Conservation (phyloP, 2,329 filamentous ascomycete species). For the Fusarium buharicum region DNA sequence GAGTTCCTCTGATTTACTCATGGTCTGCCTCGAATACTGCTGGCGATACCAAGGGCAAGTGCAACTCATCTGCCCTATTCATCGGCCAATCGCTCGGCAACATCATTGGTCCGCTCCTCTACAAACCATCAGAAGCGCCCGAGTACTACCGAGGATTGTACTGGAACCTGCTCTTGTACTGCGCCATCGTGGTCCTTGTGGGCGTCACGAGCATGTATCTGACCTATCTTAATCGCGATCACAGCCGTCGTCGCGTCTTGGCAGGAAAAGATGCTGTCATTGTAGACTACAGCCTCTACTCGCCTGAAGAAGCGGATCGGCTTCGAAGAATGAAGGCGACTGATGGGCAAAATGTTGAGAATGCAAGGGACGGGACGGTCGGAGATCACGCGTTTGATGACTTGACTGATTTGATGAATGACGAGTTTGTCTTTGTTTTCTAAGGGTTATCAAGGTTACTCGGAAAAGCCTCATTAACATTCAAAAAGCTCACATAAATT, state of each 20-base stretch:
- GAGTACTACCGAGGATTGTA: conserved; percentile 59
- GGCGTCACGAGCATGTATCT: conserved; percentile 40
- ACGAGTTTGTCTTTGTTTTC: conserved; percentile 38
- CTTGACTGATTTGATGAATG: conserved; percentile 38
- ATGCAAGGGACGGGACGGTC: conserved; percentile 1
- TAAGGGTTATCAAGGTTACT: conserved; percentile 1
- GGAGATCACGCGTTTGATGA: conserved; percentile 30
- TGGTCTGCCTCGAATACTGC: conserved; percentile 69
- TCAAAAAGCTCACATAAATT: too few relatives aligned
- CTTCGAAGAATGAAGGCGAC: conserved; percentile 19
- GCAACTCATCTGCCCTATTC: conserved; percentile 69
- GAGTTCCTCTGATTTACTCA: conserved; percentile 65
- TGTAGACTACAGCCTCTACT: conserved; percentile 55
- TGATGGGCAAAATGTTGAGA: conserved; percentile 2
- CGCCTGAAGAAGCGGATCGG: conserved; percentile 54
- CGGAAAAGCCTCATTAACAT: too few relatives aligned
- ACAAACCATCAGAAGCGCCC: conserved; percentile 47
- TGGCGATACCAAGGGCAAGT: conserved; percentile 74
- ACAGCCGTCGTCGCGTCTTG: conserved; percentile 61
- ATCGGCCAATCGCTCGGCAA: conserved; percentile 71
- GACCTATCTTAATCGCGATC: conserved; percentile 62
- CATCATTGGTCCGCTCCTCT: conserved; percentile 61
- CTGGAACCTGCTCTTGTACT: conserved; percentile 68
- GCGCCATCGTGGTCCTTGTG: conserved; percentile 61
- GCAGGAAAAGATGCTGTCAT: conserved; percentile 67